A percentile compares a stretch with the other conserved stretches of the same genome.
phyloP scores from a whole-genome alignment of 108 stramenopile genomes.

The Aureococcus anophagefferens region DNA sequence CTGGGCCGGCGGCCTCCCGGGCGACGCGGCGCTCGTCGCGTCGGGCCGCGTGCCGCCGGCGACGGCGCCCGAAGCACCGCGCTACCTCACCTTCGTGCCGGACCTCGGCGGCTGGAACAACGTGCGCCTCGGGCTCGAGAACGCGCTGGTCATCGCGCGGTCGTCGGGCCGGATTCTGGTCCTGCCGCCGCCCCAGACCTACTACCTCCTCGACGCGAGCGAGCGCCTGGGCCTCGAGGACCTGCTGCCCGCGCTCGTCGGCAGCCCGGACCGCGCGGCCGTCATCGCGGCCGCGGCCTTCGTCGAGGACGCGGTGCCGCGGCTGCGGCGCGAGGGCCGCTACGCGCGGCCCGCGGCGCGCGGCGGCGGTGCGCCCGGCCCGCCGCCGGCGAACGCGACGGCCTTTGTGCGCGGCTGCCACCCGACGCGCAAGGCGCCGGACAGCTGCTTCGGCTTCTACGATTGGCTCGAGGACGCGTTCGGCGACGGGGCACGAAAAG shows the following conservation, averaged over 20 bases:
- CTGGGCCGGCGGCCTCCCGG: no score
- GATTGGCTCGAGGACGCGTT: not conserved
- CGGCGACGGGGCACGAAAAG: no score
- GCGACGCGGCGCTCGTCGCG: no score
- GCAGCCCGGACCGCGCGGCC: not conserved
- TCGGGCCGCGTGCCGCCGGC: no score
- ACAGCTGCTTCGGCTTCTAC: not conserved
- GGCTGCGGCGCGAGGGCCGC: no score
- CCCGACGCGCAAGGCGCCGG: not conserved
- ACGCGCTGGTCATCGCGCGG: conserved; percentile 59
- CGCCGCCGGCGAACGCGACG: not conserved
- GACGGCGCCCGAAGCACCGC: no score
- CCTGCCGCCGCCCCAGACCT: conserved; percentile 62
- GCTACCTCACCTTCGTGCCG: not conserved
- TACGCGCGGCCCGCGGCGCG: no score
- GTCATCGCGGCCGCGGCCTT: not conserved
- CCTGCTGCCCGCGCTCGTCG: not conserved
- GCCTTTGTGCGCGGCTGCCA: not conserved
- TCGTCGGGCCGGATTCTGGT: conserved; percentile 72
- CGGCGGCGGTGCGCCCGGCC: not conserved
- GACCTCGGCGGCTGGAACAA: conserved; percentile 52
- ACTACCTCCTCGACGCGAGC: conserved; percentile 47
- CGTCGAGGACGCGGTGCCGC: no score
- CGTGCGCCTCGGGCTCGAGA: conserved; percentile 64
- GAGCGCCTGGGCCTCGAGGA: not conserved